These are phyloP conservation scores for Venturia aucupariae DNA, from an alignment of 2,329 filamentous ascomycete species.

Conservation along the genomic window DNA sequence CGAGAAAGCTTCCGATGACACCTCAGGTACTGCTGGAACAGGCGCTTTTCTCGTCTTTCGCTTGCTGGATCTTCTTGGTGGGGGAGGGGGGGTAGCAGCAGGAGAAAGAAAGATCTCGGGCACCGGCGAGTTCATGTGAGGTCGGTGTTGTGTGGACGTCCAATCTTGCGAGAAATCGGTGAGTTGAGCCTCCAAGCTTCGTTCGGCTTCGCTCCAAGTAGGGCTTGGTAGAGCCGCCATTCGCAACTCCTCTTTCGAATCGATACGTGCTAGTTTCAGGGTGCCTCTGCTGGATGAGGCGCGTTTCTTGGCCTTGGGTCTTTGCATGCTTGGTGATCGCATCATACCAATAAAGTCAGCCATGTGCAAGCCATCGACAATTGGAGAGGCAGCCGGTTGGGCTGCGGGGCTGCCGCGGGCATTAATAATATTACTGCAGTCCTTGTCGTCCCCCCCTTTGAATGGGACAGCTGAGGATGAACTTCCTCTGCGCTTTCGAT, in stretches of 20 bases:
- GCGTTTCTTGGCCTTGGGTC: background rate
- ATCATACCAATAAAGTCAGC: constrained; percentile 9
- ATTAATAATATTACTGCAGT: background rate
- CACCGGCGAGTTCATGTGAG: constrained; percentile 2
- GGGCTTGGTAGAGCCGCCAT: constrained; percentile 25
- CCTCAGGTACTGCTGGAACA: background rate
- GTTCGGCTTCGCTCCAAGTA: constrained; percentile 39
- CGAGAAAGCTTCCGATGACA: constrained; percentile 12
- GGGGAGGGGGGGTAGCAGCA: constrained; percentile 4
- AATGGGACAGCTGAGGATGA: background rate
- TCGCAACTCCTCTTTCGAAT: constrained; percentile 12
- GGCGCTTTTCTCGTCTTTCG: constrained; percentile 8
- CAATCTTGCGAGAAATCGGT: constrained; percentile 16
- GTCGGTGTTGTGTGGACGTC: constrained; percentile 16
- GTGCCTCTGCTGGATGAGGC: constrained; percentile 1
- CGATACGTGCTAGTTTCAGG: constrained; percentile 5
- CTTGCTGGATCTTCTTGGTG: constrained; percentile 13
- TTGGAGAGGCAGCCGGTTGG: background rate
- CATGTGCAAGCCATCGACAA: background rate
- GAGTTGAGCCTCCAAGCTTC: constrained; percentile 25
- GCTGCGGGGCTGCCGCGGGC: background rate
- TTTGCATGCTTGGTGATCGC: constrained; percentile 8
- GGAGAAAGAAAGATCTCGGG: constrained; percentile 6
- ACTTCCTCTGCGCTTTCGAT: background rate
- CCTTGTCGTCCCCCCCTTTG: constrained; percentile 5